A percentile compares a stretch with the other conserved stretches of the same genome.
Conservation (phyloP, 306 rosid genomes). For the Datisca glomerata region DNA sequence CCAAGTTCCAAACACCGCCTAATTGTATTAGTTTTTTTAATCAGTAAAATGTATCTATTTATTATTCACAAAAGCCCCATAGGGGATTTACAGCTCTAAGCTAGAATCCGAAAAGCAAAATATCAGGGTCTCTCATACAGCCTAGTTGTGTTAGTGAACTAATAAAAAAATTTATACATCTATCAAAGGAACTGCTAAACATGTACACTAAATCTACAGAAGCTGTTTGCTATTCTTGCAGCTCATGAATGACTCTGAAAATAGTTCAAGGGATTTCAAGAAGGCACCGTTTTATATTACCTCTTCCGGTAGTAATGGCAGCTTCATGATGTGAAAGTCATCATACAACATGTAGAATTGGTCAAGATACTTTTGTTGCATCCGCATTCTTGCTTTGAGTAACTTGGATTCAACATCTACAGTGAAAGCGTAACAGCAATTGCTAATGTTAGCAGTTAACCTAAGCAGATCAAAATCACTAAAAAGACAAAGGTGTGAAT, state of each 20-base stretch:
- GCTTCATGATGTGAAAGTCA: constrained; percentile 82
- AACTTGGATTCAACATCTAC: constrained; percentile 78
- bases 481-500: neutral
- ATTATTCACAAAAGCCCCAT: no score
- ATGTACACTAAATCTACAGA: no score
- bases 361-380: constrained; percentile 89
- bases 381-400: constrained; percentile 93
- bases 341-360: constrained; percentile 97
- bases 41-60: no score
- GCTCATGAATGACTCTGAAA: no score
- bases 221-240: no score
- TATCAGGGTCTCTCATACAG: no score
- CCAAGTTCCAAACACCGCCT: no score
- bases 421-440: constrained; percentile 5
- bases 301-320: constrained; percentile 95
- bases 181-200: no score
- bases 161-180: neutral
- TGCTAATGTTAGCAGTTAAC: neutral
- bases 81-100: no score
- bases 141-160: neutral
- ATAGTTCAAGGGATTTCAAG: no score
- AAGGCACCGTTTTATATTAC: constrained; percentile 27
- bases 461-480: neutral
- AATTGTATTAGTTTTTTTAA: no score
- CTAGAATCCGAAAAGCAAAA: no score